Evolutionary conservation across 2,329 filamentous ascomycete species (phyloP), one percentile per base, ranked within the genome.

Genomic region (Claviceps citrina): DNA sequence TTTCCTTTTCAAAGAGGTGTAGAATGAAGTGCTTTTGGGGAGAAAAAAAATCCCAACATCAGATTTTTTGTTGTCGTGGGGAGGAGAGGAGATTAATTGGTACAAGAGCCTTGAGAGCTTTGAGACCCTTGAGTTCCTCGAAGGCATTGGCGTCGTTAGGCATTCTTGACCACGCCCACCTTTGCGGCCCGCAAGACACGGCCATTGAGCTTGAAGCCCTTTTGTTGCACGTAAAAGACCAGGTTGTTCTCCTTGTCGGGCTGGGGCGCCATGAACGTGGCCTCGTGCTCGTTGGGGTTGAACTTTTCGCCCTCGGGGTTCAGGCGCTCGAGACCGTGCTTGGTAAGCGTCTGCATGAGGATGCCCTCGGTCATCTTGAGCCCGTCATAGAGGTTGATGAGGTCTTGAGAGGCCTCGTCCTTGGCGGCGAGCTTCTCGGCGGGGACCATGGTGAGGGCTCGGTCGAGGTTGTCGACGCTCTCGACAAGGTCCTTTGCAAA

Each of bases 401-500:
- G 71, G 49, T 95, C 86, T 58, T 82, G 70, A 19, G 74, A 65
- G 39, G 72, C 63, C 50, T 71, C 70, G 20, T 62, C 58, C 51
- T 67, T 63, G 16, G 66, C 59, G 18, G 67, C 67, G 47, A 93
- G 70, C 64, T 84, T 84, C 31, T 85, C 79, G 44, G 72, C 58
- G 16, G 84, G 78, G 10, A 94, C 87, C 54, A 79, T 85, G 47
- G 68, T 62, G 32, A 98, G 75, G 32, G 91, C 91, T 49, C 87
- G 87, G 65, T 98, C 91, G 47, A 98, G 78, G 71, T 96, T 98
- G 66, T 98, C 91, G 55, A 98, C 79, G 56, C 77, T 85, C 60
- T 98, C 91, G 51, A 96, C 76, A 34, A 98, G 78, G 64, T 98
- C 91, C 62, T 85, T 82, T 56, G 89, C 85, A 65, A 98, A 96